Evolutionary conservation across 257 asterid genomes (phyloP), one percentile per base, ranked within the genome.

Genomic region (Ligustrum vulgare): DNA sequence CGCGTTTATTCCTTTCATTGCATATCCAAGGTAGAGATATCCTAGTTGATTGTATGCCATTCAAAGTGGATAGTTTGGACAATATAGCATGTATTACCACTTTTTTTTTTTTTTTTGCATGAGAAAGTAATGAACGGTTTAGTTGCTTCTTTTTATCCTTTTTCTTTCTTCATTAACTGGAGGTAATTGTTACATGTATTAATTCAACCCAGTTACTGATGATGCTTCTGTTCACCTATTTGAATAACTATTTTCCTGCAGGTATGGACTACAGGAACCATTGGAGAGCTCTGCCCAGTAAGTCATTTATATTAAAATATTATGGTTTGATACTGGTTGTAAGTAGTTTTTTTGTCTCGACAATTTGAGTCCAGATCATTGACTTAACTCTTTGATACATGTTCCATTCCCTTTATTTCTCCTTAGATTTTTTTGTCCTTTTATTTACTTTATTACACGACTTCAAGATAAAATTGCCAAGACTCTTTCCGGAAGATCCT

Each of bases 201-300:
- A 9, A 33, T n/a, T 41, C 66, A 41, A 25, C 12, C 23, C 65
- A 23, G 18, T 43, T 43, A 64, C 20, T 23, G 32, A 5, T 43
- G 28, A 43, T 28, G 58, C 10, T 65, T 65, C 71, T 43, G 9
- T 49, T 22, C 64, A 65, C 66, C 68, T 36, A 37, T 73, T 45
- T 62, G 60, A 41, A 67, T 10, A 64, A 16, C 28, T 23, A 56
- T 62, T 60, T 74, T 68, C 23, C 39, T 82, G 68, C 86, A 86
- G 90, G 90, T 86, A 4, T 91, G 93, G 88, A 91, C 98, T 25
- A 86, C 91, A 75, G 97, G 98, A 77, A 91, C 97, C 76, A 87
- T 93, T 96, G 98, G 97, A 78, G 98, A 93, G 75, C 90, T 91
- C 71, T 89, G 88, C 74, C 98, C 98, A 37, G 97, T 91, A 83